Evolutionary conservation across 2,329 filamentous ascomycete species (phyloP).

Genomic region (Cercospora canescens): DNA sequence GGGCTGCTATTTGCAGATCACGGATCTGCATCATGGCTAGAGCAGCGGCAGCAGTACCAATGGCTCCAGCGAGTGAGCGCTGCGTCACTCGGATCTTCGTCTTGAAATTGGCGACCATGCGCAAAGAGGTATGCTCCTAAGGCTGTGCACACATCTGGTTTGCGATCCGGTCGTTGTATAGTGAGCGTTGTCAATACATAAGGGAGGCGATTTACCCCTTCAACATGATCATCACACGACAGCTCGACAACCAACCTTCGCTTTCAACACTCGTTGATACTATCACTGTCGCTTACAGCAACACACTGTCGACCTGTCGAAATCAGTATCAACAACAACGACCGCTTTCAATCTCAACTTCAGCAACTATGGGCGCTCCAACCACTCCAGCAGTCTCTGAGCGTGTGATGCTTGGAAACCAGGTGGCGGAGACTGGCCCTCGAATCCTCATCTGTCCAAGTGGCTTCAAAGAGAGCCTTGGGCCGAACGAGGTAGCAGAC

Average conservation of each 20-base stretch:
- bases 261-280: constrained; percentile 7
- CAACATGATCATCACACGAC: constrained; percentile 1
- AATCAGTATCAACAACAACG: neutral
- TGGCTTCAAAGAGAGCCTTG: constrained; percentile 56
- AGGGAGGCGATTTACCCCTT: neutral
- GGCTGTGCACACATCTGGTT: constrained; percentile 9
- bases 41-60: neutral
- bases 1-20: constrained; percentile 12
- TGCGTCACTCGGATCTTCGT: constrained; percentile 9
- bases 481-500: constrained; percentile 50
- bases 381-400: constrained; percentile 14
- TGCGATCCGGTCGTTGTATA: neutral
- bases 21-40: neutral
- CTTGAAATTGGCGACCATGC: constrained; percentile 3
- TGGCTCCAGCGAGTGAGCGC: neutral
- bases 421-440: constrained; percentile 30
- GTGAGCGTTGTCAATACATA: neutral
- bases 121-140: constrained; percentile 1
- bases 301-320: neutral
- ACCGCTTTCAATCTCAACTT: neutral
- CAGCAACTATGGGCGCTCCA: constrained; percentile 13
- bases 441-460: constrained; percentile 53
- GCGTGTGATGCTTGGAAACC: constrained; percentile 13
- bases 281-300: constrained; percentile 13
- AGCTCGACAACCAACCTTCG: constrained; percentile 7